phyloP scores from a whole-genome alignment of 192 early-diverging fungal species.

The Funneliformis mosseae region DNA sequence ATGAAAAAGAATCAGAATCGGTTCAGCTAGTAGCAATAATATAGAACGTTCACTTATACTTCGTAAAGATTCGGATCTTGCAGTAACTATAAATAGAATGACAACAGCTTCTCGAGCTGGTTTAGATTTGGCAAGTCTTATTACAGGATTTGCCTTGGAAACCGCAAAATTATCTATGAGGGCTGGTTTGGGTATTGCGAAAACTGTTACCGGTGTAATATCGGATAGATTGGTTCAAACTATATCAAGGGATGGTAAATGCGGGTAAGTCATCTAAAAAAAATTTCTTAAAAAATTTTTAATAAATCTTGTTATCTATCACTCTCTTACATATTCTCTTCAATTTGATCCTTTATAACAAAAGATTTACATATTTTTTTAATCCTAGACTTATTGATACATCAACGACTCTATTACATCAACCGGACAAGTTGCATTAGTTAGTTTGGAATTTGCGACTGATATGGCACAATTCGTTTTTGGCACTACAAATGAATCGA shows the following conservation, averaged over 20 bases:
- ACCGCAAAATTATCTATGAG: conserved; percentile 6
- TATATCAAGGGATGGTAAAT: neutral
- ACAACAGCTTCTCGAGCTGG: conserved; percentile 16
- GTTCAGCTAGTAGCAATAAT: too few relatives aligned
- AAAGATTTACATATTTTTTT: conserved; percentile 10
- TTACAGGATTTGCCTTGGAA: conserved; percentile 17
- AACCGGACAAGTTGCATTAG: conserved; percentile 29
- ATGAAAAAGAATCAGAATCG: too few relatives aligned
- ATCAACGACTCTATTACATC: conserved; percentile 24
- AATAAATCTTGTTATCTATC: neutral
- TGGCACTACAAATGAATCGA: conserved; percentile 40
- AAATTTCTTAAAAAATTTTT: neutral
- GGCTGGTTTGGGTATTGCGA: conserved; percentile 1
- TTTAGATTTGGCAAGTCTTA: conserved; percentile 22
- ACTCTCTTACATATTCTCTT: neutral
- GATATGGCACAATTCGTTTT: conserved; percentile 34
- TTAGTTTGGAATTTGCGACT: conserved; percentile 21
- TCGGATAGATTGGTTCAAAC: conserved; percentile 21
- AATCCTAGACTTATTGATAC: conserved; percentile 27
- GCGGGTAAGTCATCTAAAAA: neutral
- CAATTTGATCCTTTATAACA: neutral
- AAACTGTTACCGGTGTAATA: conserved; percentile 21
- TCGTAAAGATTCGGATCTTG: conserved; percentile 21
- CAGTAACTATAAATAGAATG: conserved; percentile 15
- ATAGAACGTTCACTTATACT: neutral